A percentile compares a stretch with the other conserved stretches of the same genome.
Evolutionary conservation across 225 moss, liverwort and hornwort species (phyloP).

Genomic region (Anthoceros angustus): DNA sequence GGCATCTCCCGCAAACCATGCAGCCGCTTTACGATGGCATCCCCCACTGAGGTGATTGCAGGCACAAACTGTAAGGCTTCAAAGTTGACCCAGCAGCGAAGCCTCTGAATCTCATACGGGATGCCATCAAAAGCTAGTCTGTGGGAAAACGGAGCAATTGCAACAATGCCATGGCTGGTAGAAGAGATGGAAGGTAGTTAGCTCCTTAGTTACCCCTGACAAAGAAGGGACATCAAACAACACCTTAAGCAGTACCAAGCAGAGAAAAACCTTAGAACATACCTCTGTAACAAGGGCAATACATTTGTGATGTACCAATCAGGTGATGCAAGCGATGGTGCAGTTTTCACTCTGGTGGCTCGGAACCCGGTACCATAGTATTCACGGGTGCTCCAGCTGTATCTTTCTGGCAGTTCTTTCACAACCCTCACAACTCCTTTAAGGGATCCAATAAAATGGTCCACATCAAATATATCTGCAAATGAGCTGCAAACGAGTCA

Average conservation of each 20-base stretch:
- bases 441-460: constrained; percentile 55
- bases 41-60: constrained; percentile 43
- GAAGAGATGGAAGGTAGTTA: constrained; percentile 4
- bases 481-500: constrained; percentile 61
- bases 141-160: constrained; percentile 86
- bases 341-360: constrained; percentile 62
- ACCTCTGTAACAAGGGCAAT: constrained; percentile 64
- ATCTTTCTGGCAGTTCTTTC: constrained; percentile 48
- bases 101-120: constrained; percentile 54
- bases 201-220: background rate
- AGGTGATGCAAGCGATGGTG: constrained; percentile 58
- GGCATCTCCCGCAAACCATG: constrained; percentile 11
- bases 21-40: constrained; percentile 52
- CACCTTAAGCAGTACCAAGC: background rate
- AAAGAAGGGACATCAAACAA: background rate
- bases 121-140: constrained; percentile 71
- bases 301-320: constrained; percentile 66
- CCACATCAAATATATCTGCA: constrained; percentile 81
- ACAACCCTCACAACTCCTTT: constrained; percentile 50
- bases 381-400: constrained; percentile 72
- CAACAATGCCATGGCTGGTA: constrained; percentile 60
- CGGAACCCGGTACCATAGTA: constrained; percentile 80
- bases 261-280: constrained; percentile 5
- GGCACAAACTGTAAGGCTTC: constrained; percentile 73
- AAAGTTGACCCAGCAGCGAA: constrained; percentile 82